Evolutionary conservation across 1,284 basidiomycete species (phyloP).

Genomic region (Polyporus tsugae): DNA sequence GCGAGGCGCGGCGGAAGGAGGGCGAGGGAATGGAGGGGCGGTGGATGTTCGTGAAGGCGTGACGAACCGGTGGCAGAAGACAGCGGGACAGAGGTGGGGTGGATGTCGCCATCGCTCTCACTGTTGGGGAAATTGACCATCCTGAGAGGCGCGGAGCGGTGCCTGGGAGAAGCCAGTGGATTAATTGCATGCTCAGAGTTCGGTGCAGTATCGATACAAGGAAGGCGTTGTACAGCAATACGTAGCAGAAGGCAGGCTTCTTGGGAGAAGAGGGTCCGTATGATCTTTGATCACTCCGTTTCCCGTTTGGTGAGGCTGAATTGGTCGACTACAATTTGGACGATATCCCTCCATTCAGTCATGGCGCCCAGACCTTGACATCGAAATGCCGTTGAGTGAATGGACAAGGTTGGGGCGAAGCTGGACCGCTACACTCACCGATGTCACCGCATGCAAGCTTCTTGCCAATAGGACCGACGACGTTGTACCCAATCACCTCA

Average conservation of each 20-base stretch:
- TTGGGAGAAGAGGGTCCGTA: background rate
- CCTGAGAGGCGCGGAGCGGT: background rate
- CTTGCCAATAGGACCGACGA: conserved; percentile 90
- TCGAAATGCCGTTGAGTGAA: conserved; percentile 1
- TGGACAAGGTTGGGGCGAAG: background rate
- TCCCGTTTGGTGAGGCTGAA: conserved; percentile 50
- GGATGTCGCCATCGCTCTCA: background rate
- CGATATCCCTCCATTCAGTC: conserved; percentile 91
- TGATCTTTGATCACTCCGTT: background rate
- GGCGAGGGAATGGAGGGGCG: conserved; percentile 57
- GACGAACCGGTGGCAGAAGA: conserved; percentile 8
- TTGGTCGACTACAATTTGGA: conserved; percentile 68
- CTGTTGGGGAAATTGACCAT: background rate
- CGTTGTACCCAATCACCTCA: conserved; percentile 80
- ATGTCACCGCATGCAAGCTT: conserved; percentile 92
- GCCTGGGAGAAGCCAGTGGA: conserved; percentile 1
- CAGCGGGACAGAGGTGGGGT: background rate
- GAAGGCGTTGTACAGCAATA: conserved; percentile 2
- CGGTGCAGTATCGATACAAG: conserved; percentile 8
- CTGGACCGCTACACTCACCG: conserved; percentile 57
- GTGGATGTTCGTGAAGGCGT: conserved; percentile 58
- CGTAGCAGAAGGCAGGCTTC: background rate
- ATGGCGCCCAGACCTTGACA: conserved; percentile 86
- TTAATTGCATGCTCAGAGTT: conserved; percentile 7
- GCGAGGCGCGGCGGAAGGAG: conserved; percentile 58